phyloP scores from a whole-genome alignment of 2,329 filamentous ascomycete species.

The Zasmidium cellare region DNA sequence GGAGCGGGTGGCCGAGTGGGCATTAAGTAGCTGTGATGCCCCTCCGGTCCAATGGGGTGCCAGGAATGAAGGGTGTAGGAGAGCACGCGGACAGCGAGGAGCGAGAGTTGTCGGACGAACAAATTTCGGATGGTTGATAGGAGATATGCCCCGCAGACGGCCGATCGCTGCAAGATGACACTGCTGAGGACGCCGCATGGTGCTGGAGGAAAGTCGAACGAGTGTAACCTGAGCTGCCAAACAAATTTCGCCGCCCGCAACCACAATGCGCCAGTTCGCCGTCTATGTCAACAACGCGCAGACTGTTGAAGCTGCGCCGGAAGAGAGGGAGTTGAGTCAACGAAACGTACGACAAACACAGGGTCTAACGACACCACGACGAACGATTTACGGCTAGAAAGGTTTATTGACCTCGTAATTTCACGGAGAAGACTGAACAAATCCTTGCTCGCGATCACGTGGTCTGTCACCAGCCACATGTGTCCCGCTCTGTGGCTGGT shows the following conservation, averaged over 20 bases:
- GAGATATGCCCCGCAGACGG: conserved; percentile 7
- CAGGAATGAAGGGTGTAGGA: neutral
- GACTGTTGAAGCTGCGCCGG: conserved; percentile 6
- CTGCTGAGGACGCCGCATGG: conserved; percentile 2
- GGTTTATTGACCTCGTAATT: neutral
- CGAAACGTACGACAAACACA: neutral
- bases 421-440: neutral
- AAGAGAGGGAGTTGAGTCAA: neutral
- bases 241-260: neutral
- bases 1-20: conserved; percentile 19
- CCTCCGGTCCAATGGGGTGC: conserved; percentile 9
- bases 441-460: neutral
- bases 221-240: neutral
- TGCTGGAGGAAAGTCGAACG: neutral
- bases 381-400: neutral
- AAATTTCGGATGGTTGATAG: conserved; percentile 3
- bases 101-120: neutral
- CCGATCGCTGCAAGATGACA: conserved; percentile 8
- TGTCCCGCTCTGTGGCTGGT: neutral
- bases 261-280: neutral
- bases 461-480: neutral
- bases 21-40: neutral
- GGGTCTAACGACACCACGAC: neutral
- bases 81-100: conserved; percentile 2
- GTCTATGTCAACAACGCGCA: neutral